These are phyloP conservation scores for Monilinia vaccinii-corymbosi DNA, from an alignment of 2,329 filamentous ascomycete species.

Conservation along the genomic window DNA sequence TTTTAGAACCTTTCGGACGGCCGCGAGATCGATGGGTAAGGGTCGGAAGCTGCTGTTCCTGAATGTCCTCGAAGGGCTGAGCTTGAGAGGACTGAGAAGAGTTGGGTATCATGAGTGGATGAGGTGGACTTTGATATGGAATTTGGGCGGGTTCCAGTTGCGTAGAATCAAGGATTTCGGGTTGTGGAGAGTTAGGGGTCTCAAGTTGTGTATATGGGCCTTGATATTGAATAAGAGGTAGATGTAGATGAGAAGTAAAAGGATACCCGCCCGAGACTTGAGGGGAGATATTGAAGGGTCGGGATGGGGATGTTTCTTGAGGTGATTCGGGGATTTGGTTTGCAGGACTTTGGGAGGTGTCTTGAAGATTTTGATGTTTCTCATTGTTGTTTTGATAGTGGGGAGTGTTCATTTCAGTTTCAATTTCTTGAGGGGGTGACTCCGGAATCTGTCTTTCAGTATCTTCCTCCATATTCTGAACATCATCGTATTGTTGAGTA, in stretches of 20 bases:
- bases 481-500: background rate
- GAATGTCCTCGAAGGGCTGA: background rate
- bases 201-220: background rate
- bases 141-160: background rate
- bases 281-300: background rate
- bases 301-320: background rate
- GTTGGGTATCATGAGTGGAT: background rate
- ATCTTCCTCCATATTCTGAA: background rate
- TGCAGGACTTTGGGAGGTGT: background rate
- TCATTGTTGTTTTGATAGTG: background rate
- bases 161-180: background rate
- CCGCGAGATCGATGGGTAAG: background rate
- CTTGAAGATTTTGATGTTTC: background rate
- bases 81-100: background rate
- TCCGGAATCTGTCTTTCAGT: background rate
- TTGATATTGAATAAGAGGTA: background rate
- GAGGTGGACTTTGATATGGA: background rate
- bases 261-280: background rate
- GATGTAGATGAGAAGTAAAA: background rate
- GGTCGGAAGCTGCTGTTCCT: background rate
- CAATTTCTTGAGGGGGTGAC: background rate
- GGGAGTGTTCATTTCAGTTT: background rate
- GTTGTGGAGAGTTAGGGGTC: background rate
- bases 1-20: background rate
- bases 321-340: background rate